Conservation (phyloP, 2,329 filamentous ascomycete genomes). For the Colletotrichum eremochloae region DNA sequence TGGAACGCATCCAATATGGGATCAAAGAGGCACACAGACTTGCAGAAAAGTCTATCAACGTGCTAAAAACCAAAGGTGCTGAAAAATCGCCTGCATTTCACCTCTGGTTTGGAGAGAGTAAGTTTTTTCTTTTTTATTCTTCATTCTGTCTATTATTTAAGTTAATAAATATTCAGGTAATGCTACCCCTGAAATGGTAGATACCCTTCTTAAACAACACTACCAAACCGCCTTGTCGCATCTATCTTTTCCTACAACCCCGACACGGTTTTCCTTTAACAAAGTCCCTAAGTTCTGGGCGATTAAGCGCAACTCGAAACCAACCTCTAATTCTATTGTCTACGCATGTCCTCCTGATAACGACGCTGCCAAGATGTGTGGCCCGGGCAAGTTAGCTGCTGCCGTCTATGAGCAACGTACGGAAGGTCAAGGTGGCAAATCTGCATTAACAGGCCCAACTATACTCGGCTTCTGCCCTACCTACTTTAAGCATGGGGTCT, state of each 20-base stretch:
- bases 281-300: background rate
- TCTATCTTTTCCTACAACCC: background rate
- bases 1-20: background rate
- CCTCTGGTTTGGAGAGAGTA: background rate
- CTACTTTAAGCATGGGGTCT: background rate
- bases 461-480: background rate
- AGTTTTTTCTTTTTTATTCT: background rate
- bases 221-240: slow-evolving; percentile 4
- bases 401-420: background rate
- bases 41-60: background rate
- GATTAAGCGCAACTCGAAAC: background rate
- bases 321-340: background rate
- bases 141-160: background rate
- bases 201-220: background rate
- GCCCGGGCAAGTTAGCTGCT: background rate
- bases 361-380: background rate
- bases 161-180: background rate
- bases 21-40: background rate
- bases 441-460: background rate
- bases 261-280: background rate
- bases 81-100: background rate
- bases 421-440: background rate
- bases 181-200: background rate
- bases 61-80: background rate
- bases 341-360: background rate